These are phyloP conservation scores for Lachnellula subtilissima DNA, from an alignment of 2,329 filamentous ascomycete species.

Conservation along the genomic window DNA sequence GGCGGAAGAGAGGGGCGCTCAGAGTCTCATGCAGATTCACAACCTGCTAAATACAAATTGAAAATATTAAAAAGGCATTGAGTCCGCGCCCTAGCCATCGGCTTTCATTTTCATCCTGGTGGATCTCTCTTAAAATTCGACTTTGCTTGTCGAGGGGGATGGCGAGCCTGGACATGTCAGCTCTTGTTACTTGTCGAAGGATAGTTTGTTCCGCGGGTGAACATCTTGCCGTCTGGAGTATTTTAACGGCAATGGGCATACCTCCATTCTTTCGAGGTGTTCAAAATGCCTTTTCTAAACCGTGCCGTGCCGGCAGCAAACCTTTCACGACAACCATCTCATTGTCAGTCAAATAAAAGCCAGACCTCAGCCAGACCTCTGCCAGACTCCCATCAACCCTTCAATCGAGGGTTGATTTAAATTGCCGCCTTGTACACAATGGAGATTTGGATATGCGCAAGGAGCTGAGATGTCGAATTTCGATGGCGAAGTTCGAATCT, in stretches of 20 bases:
- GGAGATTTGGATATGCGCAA: background rate
- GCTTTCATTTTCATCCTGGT: background rate
- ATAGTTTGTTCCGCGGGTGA: background rate
- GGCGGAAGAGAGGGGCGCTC: constrained; percentile 24
- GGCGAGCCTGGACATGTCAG: background rate
- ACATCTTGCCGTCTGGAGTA: background rate
- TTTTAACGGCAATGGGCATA: background rate
- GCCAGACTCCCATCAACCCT: constrained; percentile 3
- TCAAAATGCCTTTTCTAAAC: background rate
- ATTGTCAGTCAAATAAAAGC: constrained; percentile 2
- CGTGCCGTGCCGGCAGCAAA: constrained; percentile 4
- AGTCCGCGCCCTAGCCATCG: background rate
- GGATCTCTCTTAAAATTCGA: background rate
- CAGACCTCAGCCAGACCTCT: constrained; percentile 15
- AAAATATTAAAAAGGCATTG: constrained; percentile 5
- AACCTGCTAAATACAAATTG: constrained; percentile 29
- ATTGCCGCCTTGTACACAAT: background rate
- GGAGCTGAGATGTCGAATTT: background rate
- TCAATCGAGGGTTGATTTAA: background rate
- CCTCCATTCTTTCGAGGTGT: background rate
- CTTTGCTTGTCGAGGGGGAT: background rate
- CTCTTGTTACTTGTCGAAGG: background rate
- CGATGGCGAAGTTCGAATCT: background rate
- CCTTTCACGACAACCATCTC: background rate
- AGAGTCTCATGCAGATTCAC: constrained; percentile 30